Percentiles rank a stretch among this genome's conserved stretches.
phyloP scores from a whole-genome alignment of 345 rosid genomes.

The Aegle marmelos region DNA sequence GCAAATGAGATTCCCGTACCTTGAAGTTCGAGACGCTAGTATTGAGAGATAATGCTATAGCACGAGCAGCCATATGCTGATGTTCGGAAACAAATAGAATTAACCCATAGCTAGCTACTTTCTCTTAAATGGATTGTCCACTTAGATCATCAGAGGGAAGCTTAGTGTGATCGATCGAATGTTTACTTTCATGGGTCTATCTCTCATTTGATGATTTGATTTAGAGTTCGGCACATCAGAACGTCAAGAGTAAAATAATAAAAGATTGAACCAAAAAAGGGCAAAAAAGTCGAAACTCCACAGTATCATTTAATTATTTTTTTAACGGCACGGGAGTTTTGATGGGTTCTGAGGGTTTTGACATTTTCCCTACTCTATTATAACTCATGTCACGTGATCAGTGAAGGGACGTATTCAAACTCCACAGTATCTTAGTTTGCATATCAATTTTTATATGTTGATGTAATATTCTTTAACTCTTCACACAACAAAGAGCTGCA shows the following conservation, averaged over 20 bases:
- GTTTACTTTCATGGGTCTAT: not conserved
- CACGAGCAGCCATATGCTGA: too few species aligned
- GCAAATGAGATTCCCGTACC: slow-evolving; percentile 34
- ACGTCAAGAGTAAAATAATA: too few species aligned
- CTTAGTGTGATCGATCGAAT: not conserved
- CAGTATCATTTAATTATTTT: too few species aligned
- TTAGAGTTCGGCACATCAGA: not conserved
- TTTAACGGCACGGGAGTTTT: too few species aligned
- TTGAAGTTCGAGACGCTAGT: not conserved
- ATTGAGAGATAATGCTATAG: not conserved
- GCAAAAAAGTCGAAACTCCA: too few species aligned
- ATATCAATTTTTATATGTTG: not conserved
- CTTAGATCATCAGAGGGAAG: not conserved
- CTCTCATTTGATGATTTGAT: not conserved
- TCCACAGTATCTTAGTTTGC: not conserved
- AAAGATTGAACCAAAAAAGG: too few species aligned
- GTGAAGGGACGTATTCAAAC: not conserved
- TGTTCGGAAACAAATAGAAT: too few species aligned
- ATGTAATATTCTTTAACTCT: not conserved
- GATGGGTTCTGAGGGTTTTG: too few species aligned
- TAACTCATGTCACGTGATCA: not conserved
- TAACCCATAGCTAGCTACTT: too few species aligned
- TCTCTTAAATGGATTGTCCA: not conserved
- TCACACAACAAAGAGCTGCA: not conserved
- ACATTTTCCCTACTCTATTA: too few species aligned